Evolutionary conservation across 305 asterid species (phyloP).

Genomic region (Rubia tinctorum): DNA sequence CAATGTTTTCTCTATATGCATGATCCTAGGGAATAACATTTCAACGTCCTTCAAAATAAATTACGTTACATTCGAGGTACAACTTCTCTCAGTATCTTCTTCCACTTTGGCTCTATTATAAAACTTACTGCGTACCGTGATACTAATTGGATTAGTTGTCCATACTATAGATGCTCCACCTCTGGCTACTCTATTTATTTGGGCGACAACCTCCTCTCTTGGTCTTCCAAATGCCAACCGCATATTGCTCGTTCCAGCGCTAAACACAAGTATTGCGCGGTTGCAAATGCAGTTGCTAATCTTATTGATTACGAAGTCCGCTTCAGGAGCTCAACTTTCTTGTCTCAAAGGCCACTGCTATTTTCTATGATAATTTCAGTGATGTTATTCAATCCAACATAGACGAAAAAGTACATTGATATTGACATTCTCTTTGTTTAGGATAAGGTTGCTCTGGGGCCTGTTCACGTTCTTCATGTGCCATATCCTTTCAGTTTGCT

Average conservation of each 20-base stretch:
- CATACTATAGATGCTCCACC: background rate
- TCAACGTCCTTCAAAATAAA: background rate
- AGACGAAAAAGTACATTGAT: background rate
- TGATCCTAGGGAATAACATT: background rate
- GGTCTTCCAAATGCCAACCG: background rate
- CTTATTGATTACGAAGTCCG: too few species aligned
- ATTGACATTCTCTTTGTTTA: background rate
- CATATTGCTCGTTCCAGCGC: background rate
- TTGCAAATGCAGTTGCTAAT: background rate
- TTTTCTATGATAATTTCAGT: background rate
- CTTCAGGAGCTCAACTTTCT: background rate
- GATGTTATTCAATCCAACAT: background rate
- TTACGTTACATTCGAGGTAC: background rate
- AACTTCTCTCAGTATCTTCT: background rate
- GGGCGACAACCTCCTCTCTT: background rate
- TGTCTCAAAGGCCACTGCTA: background rate
- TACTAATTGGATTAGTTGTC: background rate
- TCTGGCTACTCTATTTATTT: background rate
- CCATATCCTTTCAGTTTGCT: too few species aligned
- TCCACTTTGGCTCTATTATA: background rate
- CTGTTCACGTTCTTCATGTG: too few species aligned
- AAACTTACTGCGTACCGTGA: background rate
- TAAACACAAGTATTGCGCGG: background rate
- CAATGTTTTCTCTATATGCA: background rate
- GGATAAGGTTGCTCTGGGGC: too few species aligned